These are phyloP conservation scores for Fragilaria crotonensis DNA, from an alignment of 108 stramenopile species.

Conservation along the genomic window DNA sequence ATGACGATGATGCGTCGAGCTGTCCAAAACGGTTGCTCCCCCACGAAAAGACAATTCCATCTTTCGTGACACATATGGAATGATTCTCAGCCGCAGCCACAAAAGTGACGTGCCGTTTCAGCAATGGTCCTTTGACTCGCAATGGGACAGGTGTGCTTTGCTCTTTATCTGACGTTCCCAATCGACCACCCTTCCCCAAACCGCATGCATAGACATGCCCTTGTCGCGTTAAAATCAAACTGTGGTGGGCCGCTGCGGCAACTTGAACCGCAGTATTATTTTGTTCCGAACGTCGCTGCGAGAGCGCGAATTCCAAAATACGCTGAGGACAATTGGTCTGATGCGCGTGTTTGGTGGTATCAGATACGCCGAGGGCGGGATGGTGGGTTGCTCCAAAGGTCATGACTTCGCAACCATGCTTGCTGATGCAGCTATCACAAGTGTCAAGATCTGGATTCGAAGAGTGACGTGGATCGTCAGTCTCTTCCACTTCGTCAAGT, in stretches of 20 bases:
- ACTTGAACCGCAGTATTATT: constrained; percentile 57
- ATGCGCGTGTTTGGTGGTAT: neutral
- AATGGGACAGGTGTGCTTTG: constrained; percentile 54
- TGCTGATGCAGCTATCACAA: neutral
- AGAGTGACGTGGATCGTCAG: neutral
- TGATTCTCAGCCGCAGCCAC: constrained; percentile 83
- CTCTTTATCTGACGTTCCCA: constrained; percentile 61
- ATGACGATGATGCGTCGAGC: constrained; percentile 25
- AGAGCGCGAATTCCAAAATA: constrained; percentile 38
- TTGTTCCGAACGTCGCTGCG: constrained; percentile 8
- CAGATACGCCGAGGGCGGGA: constrained; percentile 57
- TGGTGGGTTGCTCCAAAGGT: constrained; percentile 75
- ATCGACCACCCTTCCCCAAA: constrained; percentile 67
- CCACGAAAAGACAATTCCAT: constrained; percentile 67
- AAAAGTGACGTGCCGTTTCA: constrained; percentile 40
- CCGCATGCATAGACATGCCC: constrained; percentile 76
- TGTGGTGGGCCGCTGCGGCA: constrained; percentile 73
- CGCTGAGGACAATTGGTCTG: constrained; percentile 33
- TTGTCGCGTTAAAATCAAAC: constrained; percentile 49
- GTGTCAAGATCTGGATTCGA: neutral
- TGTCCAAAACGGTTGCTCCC: constrained; percentile 83
- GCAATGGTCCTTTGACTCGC: constrained; percentile 51
- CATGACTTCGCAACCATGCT: constrained; percentile 57
- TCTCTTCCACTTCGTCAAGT: neutral
- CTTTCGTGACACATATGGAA: constrained; percentile 53